phyloP scores from a whole-genome alignment of 1,139 yeast genomes.

The Pneumocystis murina region DNA sequence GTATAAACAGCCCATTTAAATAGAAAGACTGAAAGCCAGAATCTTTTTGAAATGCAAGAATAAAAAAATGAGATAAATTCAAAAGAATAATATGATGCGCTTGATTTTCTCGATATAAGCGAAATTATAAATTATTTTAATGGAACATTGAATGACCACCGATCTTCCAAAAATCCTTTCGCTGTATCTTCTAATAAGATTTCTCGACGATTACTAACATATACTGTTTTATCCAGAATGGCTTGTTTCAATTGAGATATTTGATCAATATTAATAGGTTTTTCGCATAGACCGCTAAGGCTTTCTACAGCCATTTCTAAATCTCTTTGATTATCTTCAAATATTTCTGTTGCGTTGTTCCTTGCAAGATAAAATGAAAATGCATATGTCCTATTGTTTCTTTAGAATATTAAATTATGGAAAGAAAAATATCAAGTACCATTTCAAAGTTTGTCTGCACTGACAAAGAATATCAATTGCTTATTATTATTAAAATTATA shows the following conservation, averaged over 20 bases:
- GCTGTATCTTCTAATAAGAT: constrained; percentile 25
- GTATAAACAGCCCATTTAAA: too few species aligned
- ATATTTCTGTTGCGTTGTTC: constrained; percentile 33
- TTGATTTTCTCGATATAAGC: neutral
- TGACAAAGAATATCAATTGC: constrained; percentile 39
- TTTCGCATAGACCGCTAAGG: constrained; percentile 50
- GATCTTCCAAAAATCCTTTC: constrained; percentile 23
- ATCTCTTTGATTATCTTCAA: constrained; percentile 62
- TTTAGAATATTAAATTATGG: neutral
- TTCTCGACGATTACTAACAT: constrained; percentile 24
- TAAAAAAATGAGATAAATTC: neutral
- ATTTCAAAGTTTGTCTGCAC: constrained; percentile 67
- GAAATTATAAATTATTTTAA: neutral
- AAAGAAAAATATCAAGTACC: constrained; percentile 21
- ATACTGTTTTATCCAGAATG: constrained; percentile 26
- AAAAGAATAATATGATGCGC: neutral
- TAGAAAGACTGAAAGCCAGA: too few species aligned
- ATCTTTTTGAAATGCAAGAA: too few species aligned
- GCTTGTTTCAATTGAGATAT: constrained; percentile 22
- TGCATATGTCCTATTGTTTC: constrained; percentile 47
- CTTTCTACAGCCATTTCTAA: constrained; percentile 65
- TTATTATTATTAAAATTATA: neutral
- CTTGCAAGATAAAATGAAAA: constrained; percentile 53
- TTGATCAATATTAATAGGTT: constrained; percentile 20
- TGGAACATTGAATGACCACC: constrained; percentile 21